phyloP scores from a whole-genome alignment of 345 rosid species.

The Corymbia maculata region DNA sequence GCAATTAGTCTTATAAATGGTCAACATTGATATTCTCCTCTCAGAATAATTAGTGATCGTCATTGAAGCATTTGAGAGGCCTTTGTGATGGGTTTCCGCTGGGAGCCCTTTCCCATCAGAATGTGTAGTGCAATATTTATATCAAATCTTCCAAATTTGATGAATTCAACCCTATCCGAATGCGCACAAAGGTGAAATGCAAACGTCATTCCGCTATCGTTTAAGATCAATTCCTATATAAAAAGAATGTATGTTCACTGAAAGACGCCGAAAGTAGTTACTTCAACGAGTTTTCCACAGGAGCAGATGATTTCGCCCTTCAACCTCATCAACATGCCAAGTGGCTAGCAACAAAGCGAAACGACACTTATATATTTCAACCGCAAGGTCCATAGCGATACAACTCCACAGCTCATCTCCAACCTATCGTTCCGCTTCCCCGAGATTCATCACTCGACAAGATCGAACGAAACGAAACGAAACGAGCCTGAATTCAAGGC shows the following conservation, averaged over 20 bases:
- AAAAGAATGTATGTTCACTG: background rate
- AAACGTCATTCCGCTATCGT: background rate
- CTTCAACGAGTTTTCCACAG: background rate
- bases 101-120: background rate
- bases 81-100: background rate
- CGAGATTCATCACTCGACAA: background rate
- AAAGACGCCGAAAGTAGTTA: background rate
- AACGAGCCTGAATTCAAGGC: background rate
- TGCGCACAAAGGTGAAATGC: background rate
- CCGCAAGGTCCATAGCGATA: background rate
- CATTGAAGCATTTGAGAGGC: background rate
- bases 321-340: background rate
- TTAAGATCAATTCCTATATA: background rate
- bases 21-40: background rate
- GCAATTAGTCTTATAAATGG: background rate
- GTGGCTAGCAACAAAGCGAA: background rate
- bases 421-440: background rate
- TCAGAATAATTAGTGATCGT: background rate
- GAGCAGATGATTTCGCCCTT: background rate
- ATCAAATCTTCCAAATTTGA: background rate
- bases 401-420: background rate
- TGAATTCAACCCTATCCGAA: background rate
- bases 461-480: background rate
- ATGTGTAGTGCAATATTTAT: background rate
- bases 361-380: background rate